phyloP scores from a whole-genome alignment of 208 protist species.

The Entamoeba histolytica region DNA sequence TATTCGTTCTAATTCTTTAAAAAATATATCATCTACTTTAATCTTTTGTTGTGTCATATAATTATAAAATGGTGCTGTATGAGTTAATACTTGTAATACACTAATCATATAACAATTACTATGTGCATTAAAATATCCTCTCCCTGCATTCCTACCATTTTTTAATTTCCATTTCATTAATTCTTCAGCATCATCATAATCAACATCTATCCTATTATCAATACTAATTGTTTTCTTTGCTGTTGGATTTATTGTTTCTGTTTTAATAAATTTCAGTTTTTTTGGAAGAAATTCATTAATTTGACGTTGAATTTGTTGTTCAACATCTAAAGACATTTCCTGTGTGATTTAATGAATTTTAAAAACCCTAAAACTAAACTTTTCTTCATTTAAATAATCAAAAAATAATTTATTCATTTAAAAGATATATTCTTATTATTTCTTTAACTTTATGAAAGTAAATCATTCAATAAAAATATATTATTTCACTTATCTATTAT shows the following conservation, averaged over 20 bases:
- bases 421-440: no score
- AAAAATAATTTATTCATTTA: no score
- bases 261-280: not conserved
- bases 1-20: not conserved
- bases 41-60: not conserved
- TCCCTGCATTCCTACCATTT: not conserved
- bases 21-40: not conserved
- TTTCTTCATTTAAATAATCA: no score
- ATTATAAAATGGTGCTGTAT: not conserved
- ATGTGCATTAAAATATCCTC: not conserved
- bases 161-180: not conserved
- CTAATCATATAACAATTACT: not conserved
- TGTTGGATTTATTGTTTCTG: not conserved
- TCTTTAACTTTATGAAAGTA: no score
- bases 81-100: not conserved
- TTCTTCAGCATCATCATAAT: not conserved
- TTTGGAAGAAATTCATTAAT: not conserved
- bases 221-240: not conserved
- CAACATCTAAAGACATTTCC: not conserved
- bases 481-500: no score
- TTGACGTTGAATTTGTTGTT: not conserved
- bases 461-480: no score
- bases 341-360: no score
- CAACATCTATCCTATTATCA: not conserved
- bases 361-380: no score